A percentile compares a stretch with the other conserved stretches of the same genome.
phyloP scores from a whole-genome alignment of 1,284 basidiomycete genomes.

The Fomitopsis palustris region DNA sequence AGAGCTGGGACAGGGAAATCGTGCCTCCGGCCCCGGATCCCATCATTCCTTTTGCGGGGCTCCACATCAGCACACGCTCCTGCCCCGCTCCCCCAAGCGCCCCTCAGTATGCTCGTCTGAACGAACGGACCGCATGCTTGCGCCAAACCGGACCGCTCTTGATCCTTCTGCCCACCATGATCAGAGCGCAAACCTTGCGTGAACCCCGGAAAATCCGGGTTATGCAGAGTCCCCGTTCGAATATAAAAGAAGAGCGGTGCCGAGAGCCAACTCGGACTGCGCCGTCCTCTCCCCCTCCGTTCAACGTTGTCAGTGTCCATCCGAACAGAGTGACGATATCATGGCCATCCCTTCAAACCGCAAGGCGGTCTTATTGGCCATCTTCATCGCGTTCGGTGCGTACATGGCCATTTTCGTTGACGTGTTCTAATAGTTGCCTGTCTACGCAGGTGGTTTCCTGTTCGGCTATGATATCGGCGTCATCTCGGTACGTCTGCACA shows the following conservation, averaged over 20 bases:
- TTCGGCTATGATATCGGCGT: constrained; percentile 75
- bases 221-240: not conserved
- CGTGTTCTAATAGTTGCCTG: not conserved
- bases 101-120: not conserved
- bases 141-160: not conserved
- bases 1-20: constrained; percentile 1
- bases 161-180: not conserved
- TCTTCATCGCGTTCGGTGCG: constrained; percentile 54
- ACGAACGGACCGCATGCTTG: not conserved
- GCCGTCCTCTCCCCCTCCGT: not conserved
- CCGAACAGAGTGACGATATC: not conserved
- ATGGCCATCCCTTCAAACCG: constrained; percentile 50
- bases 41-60: not conserved
- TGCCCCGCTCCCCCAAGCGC: not conserved
- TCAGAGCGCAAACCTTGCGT: not conserved
- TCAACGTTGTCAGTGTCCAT: not conserved
- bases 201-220: not conserved
- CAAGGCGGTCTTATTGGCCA: constrained; percentile 55
- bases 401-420: not conserved
- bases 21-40: not conserved
- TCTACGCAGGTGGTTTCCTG: constrained; percentile 42
- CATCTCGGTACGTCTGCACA: constrained; percentile 41
- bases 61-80: not conserved
- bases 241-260: not conserved
- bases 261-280: not conserved